phyloP scores from a whole-genome alignment of 257 asterid genomes.

The Cynanchum wilfordii region DNA sequence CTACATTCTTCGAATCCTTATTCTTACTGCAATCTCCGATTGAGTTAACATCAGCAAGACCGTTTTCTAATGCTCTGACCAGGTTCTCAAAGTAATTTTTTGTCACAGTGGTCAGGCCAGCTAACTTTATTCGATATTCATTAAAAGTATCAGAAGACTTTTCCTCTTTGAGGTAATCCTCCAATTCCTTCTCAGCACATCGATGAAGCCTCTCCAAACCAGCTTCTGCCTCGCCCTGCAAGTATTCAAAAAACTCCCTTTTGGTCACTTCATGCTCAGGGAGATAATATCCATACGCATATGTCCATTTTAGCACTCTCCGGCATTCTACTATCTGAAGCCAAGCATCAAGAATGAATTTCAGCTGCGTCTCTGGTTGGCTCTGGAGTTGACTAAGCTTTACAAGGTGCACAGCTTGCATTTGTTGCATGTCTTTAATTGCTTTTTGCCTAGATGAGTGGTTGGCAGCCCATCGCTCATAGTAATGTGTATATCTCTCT shows the following conservation, averaged over 20 bases:
- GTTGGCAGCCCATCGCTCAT: conserved; percentile 99
- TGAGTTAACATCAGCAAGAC: conserved; percentile 79
- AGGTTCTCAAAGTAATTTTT: conserved; percentile 79
- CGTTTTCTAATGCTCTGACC: conserved; percentile 86
- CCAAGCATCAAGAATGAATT: conserved; percentile 89
- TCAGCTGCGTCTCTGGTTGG: conserved; percentile 76
- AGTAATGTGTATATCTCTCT: conserved; percentile 98
- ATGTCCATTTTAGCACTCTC: conserved; percentile 96
- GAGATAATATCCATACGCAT: conserved; percentile 82
- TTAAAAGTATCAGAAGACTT: conserved; percentile 56
- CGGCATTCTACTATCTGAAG: conserved; percentile 98
- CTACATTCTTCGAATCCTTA: conserved; percentile 31
- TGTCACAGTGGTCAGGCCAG: conserved; percentile 87
- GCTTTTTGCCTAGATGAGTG: conserved; percentile 94
- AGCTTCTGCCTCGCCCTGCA: conserved; percentile 98
- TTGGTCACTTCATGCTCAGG: conserved; percentile 63
- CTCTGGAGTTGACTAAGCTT: conserved; percentile 80
- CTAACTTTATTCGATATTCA: conserved; percentile 82
- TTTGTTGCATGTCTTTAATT: conserved; percentile 67
- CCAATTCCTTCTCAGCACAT: conserved; percentile 93
- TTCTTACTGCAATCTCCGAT: conserved; percentile 41
- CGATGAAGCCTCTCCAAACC: conserved; percentile 96
- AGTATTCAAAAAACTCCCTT: conserved; percentile 82
- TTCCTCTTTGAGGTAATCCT: conserved; percentile 48
- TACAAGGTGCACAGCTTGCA: conserved; percentile 72